Base-by-base conservation (phyloP, 2,329 filamentous ascomycete genomes). In the Didymosphaeria variabile region DNA sequence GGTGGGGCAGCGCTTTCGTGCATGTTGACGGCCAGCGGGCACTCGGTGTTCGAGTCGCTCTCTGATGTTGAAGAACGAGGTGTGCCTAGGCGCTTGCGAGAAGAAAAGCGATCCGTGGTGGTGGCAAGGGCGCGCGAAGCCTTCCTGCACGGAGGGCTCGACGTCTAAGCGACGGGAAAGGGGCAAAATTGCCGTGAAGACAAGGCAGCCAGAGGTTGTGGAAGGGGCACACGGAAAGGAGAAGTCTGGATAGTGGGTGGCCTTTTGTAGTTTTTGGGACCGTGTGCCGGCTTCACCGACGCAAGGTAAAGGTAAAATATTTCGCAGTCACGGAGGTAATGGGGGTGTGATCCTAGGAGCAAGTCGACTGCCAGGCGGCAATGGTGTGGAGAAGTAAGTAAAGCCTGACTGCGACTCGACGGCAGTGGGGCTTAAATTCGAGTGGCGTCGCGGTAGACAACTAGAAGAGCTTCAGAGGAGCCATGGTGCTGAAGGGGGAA, bases 71-170 rank as follows among this genome's bases (percentile, higher is more conserved):
- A 55, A 8, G n/a, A 34, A 23, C 29, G 7, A 23, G 53, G 53
- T 4, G 53, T 55, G 8, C 31, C 42, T n/a, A 55, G 40, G 40
- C 53, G 53, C 40, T 31, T 55, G 13, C 31, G 9, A n/a, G 13
- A 26, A 17, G 40, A 46, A 10, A 46, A 55, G 53, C 19, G 29
- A 19, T 47, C 53, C 53, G 52, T 55, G 52, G 29, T 46, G 26
- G 42, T 42, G 31, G 19, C 8, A 21, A 36, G 17, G 40, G 29
- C 29, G 53, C 53, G 29, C 53, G 19, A 36, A n/a, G 42, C 29
- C 40, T 46, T 55, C 40, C 40, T 21, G 52, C 3, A 26, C 38
- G 23, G 23, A 32, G 17, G 49, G 31, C 32, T 38, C 23, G 51
- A 54, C 36, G 51, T 42, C 3, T 15, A 21, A 13, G 15, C 12